Evolutionary conservation across 208 protist genomes (phyloP), one percentile per base, ranked within the genome.

Genomic region (Trypanosomatidae sp.): DNA sequence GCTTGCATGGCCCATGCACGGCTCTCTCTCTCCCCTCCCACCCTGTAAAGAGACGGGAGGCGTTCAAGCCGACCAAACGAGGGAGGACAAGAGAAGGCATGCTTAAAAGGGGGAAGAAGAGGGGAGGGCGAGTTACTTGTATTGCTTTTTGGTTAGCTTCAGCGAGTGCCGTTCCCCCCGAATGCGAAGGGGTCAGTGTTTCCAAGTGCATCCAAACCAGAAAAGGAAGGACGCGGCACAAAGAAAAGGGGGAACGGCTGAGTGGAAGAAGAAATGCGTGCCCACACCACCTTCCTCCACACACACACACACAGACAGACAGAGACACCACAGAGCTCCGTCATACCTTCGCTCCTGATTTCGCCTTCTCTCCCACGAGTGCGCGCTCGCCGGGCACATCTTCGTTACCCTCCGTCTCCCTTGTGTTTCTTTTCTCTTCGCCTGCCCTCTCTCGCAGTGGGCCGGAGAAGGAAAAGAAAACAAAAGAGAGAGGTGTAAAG

Each of bases 111-210:
- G 1, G 15, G 36, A 39, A 33, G 66, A 53, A 41, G 41, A 50
- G 39, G 22, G 25, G 30, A 59, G 41, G n/a, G 15, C 8, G 50
- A n/a, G 55, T 72, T 72, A 72, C 68, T 72, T 72, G 55, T 72
- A 72, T 64, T 72, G 68, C 68, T 19, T 62, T 44, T 49, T 30
- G n/a, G 36, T 41, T 41, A 41, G 19, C 68, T 64, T 72, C 68
- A 72, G 68, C 52, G 52, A 62, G 22, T 46, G 50, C 50, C 12
- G 66, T 33, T 44, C 47, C 46, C 41, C 47, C 19, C 25, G 43
- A 39, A 39, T 50, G 15, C 39, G 25, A 25, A 12, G 58, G 36
- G 58, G 4, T 41, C 7, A 25, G 33, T 9, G 12, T 39, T 36
- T 46, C 8, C 33, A 22, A 25, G 9, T 19, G 52, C 36, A 3